Evolutionary conservation across 805 yeast species (phyloP).

Genomic region (Schwanniomyces sp.): DNA sequence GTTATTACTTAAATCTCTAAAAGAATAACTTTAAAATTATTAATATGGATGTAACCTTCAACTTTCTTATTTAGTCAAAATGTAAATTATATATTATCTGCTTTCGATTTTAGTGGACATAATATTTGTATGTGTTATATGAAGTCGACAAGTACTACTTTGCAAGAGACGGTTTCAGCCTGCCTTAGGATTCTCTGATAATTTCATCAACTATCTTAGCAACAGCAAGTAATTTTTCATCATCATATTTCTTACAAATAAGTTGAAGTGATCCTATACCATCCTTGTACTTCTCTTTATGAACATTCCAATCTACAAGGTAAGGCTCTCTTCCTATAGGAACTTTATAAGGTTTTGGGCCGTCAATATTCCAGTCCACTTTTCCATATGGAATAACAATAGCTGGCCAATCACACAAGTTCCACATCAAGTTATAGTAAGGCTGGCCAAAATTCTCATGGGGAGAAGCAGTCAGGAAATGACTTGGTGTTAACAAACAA

Average conservation of each 20-base stretch:
- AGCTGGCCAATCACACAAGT: conserved; percentile 22
- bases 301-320: not conserved
- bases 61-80: too few relatives aligned
- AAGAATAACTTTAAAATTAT: too few relatives aligned
- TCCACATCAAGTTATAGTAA: conserved; percentile 48
- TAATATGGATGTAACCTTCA: too few relatives aligned
- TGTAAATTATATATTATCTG: too few relatives aligned
- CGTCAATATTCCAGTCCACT: not conserved
- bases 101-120: too few relatives aligned
- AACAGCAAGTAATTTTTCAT: not conserved
- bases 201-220: not conserved
- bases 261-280: not conserved
- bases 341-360: not conserved
- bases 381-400: conserved; percentile 18
- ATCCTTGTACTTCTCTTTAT: not conserved
- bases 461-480: conserved; percentile 41
- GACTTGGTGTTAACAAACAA: conserved; percentile 31
- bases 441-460: conserved; percentile 28
- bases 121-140: too few relatives aligned
- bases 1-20: too few relatives aligned
- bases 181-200: too few relatives aligned
- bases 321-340: not conserved
- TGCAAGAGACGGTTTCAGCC: too few relatives aligned
- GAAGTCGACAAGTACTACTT: too few relatives aligned
- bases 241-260: not conserved